Evolutionary conservation across 495 filamentous ascomycete genomes (phyloP).

Genomic region (Penicillium bovifimosum): DNA sequence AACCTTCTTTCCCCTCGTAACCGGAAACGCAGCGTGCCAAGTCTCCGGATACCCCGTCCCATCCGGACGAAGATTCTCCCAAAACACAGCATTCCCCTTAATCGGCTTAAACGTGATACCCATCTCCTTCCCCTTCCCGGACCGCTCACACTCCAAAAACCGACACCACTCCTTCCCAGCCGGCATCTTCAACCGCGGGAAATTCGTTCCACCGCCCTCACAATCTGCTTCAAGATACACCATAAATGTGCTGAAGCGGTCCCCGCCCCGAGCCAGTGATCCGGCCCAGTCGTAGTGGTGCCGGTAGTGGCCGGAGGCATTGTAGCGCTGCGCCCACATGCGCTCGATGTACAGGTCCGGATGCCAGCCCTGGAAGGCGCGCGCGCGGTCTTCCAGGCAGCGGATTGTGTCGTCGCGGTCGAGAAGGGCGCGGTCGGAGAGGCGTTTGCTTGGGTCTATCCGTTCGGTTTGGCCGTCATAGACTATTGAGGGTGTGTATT

Average conservation of each 20-base stretch:
- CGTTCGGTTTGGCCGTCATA: conserved; percentile 42
- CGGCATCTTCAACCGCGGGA: conserved; percentile 45
- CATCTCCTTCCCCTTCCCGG: background rate
- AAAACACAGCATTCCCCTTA: conserved; percentile 68
- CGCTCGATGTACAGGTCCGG: conserved; percentile 55
- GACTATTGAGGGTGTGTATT: conserved; percentile 52
- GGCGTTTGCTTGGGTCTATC: conserved; percentile 44
- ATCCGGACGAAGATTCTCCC: conserved; percentile 63
- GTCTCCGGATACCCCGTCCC: conserved; percentile 59
- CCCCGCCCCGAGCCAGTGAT: conserved; percentile 35
- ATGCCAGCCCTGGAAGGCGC: conserved; percentile 65
- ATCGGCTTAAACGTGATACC: conserved; percentile 64
- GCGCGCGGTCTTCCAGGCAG: conserved; percentile 65
- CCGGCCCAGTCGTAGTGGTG: conserved; percentile 58
- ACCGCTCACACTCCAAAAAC: conserved; percentile 53
- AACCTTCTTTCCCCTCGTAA: conserved; percentile 62
- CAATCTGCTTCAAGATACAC: conserved; percentile 56
- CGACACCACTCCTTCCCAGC: conserved; percentile 48
- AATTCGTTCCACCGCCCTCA: conserved; percentile 58
- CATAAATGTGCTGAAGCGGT: conserved; percentile 55
- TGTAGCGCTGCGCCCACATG: conserved; percentile 58
- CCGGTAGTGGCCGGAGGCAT: conserved; percentile 49
- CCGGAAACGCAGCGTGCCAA: conserved; percentile 66
- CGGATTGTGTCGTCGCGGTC: conserved; percentile 54
- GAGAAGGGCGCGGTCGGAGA: conserved; percentile 54